Evolutionary conservation across 495 filamentous ascomycete genomes (phyloP).

Genomic region (Podospora fimiseda): DNA sequence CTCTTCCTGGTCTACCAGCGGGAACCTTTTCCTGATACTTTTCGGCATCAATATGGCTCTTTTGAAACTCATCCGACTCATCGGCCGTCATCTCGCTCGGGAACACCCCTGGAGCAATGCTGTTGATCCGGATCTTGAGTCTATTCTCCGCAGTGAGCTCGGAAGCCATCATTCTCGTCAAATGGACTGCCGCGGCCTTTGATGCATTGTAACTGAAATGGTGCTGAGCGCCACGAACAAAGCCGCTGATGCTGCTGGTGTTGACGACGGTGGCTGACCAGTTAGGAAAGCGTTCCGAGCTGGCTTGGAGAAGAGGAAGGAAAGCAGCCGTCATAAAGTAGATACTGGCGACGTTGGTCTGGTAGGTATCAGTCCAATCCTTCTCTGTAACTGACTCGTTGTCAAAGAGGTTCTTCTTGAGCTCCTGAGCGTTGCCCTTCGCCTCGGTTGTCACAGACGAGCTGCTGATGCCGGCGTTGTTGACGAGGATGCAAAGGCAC

Average conservation of each 20-base stretch:
- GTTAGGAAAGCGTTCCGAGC: conserved; percentile 40
- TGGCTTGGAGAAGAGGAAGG: conserved; percentile 35
- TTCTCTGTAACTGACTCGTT: conserved; percentile 44
- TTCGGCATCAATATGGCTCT: conserved; percentile 56
- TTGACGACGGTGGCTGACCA: conserved; percentile 55
- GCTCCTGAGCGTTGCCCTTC: conserved; percentile 35
- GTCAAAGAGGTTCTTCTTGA: conserved; percentile 47
- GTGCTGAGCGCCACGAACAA: conserved; percentile 59
- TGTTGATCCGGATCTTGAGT: conserved; percentile 57
- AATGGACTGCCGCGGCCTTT: conserved; percentile 70
- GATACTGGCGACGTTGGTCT: conserved; percentile 68
- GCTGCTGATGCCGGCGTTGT: conserved; percentile 71
- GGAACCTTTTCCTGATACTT: conserved; percentile 57
- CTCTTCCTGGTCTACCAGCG: conserved; percentile 55
- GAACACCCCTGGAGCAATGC: conserved; percentile 69
- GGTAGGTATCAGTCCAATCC: conserved; percentile 61
- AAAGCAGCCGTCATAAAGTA: conserved; percentile 48
- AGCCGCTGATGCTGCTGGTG: conserved; percentile 48
- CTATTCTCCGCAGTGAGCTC: conserved; percentile 32
- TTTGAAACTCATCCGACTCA: conserved; percentile 51
- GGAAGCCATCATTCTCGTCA: conserved; percentile 48
- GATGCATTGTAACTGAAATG: conserved; percentile 70
- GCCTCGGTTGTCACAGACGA: conserved; percentile 53
- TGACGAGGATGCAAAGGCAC: conserved; percentile 68
- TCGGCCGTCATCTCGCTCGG: conserved; percentile 66